Base-by-base conservation (phyloP, 1,139 yeast genomes). In the Kodamaea arcana region DNA sequence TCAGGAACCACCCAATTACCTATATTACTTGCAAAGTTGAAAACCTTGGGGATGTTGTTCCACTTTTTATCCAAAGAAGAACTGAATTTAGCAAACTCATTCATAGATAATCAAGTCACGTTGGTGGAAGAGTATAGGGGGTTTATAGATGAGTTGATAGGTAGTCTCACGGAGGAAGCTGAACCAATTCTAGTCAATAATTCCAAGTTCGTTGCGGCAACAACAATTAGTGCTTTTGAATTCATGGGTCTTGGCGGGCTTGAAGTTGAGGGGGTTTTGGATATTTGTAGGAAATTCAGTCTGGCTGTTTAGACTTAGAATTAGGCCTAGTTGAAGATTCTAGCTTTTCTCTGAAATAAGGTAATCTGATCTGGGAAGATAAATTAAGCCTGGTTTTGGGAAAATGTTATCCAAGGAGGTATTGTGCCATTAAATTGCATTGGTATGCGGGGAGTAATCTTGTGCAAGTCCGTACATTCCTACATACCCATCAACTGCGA, bases 171-270 rank as follows among this genome's bases (percentile, higher is more conserved):
- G 11, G 15, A 25, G 28, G 15, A 6, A 13, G 17, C 28, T n/a
- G 34, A 36, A 5, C 46, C 43, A 9, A 44, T 56, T 1, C 37
- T 64, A 15, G 34, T 44, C 13, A 68, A 68, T 42, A 68, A 68
- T 43, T 42, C 62, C 12, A 56, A 55, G 41, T 68, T 56, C 40
- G 56, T 67, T 23, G 58, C 65, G 17, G 69, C 50, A 15, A 51
- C 64, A 22, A 51, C 61, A 31, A 43, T 43, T 24, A 39, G 38
- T 17, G 28, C 28, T 8, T 14, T 25, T 15, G 15, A 7, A 4
- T 6, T 10, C 8, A 8, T 25, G 35, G 36, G 39, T 27, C 24
- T 24, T 13, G 18, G 13, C 24, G 5, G 28, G 16, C 18, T 13
- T 9, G 36, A 27, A 13, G 35, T 29, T 9, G 23, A 16, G 11